Conservation (phyloP, 2,329 filamentous ascomycete species). For the Herpotrichia juniperi region DNA sequence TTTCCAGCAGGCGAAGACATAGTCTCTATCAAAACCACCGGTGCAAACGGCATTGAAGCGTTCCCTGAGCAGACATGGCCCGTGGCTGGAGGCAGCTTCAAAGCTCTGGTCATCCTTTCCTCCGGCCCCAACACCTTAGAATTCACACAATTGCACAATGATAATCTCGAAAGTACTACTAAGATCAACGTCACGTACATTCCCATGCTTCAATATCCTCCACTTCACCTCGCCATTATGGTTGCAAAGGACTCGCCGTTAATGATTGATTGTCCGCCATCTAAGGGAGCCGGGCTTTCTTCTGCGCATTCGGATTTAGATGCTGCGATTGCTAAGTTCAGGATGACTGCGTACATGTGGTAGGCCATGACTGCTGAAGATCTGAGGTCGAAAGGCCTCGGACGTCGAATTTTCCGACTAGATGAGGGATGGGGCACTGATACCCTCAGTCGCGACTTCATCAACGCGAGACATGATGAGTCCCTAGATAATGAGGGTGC, state of each 20-base stretch:
- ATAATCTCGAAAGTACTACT: slow-evolving; percentile 15
- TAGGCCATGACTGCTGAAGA: slow-evolving; percentile 43
- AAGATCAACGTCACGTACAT: slow-evolving; percentile 30
- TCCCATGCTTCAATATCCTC: slow-evolving; percentile 37
- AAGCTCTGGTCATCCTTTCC: slow-evolving; percentile 38
- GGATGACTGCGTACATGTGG: slow-evolving; percentile 45
- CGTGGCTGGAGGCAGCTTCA: slow-evolving; percentile 36
- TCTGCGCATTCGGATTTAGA: slow-evolving; percentile 34
- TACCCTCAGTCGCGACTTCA: slow-evolving; percentile 29
- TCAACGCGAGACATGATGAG: slow-evolving; percentile 16
- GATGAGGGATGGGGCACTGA: slow-evolving; percentile 39
- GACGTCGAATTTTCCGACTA: slow-evolving; percentile 33
- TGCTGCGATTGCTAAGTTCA: slow-evolving; percentile 39
- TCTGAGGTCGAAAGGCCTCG: slow-evolving; percentile 30
- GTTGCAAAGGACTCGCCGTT: slow-evolving; percentile 40
- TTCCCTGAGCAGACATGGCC: slow-evolving; percentile 42
- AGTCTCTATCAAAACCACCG: slow-evolving; percentile 26
- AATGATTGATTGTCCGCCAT: slow-evolving; percentile 36
- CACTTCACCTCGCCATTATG: slow-evolving; percentile 40
- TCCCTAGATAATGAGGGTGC: slow-evolving; percentile 18
- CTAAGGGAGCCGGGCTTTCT: slow-evolving; percentile 28
- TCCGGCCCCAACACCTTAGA: slow-evolving; percentile 29
- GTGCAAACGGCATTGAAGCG: slow-evolving; percentile 21
- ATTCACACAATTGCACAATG: slow-evolving; percentile 27
- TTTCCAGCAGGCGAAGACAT: slow-evolving; percentile 22